These are phyloP conservation scores for Agroathelia rolfsii DNA, from an alignment of 1,284 basidiomycete species.

Conservation along the genomic window DNA sequence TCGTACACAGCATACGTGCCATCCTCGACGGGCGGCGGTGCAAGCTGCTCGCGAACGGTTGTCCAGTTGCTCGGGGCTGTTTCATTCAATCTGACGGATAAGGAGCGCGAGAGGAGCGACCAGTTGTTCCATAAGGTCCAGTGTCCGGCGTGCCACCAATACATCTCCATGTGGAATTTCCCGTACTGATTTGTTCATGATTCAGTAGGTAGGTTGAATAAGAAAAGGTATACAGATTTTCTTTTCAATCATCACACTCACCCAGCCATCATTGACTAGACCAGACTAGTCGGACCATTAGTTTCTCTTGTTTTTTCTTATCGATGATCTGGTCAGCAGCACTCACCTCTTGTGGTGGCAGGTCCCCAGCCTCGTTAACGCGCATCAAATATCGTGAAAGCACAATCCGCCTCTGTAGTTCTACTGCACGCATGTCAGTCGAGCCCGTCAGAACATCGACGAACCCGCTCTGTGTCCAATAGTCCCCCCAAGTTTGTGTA, in stretches of 20 bases:
- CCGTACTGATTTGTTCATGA: conserved; percentile 23
- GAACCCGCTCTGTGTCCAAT: conserved; percentile 41
- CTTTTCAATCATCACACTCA: too few relatives aligned
- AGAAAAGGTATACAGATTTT: too few relatives aligned
- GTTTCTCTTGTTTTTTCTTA: too few relatives aligned
- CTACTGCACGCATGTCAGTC: conserved; percentile 37
- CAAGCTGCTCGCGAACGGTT: conserved; percentile 34
- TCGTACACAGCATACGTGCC: conserved; percentile 48
- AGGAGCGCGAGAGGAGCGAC: conserved; percentile 38
- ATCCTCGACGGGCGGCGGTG: conserved; percentile 36
- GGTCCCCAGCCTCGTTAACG: conserved; percentile 48
- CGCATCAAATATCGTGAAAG: conserved; percentile 46
- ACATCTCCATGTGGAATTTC: conserved; percentile 58
- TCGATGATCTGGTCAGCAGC: too few relatives aligned
- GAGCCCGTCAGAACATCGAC: conserved; percentile 42
- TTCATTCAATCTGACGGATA: conserved; percentile 28
- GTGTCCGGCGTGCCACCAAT: conserved; percentile 50
- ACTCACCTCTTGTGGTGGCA: conserved; percentile 47
- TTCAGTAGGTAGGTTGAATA: not conserved
- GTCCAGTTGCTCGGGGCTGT: conserved; percentile 33
- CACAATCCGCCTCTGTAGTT: conserved; percentile 47
- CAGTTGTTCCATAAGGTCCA: conserved; percentile 55
- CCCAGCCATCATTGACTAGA: conserved; percentile 50
- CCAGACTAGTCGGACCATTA: conserved; percentile 35
- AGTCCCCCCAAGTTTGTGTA: conserved; percentile 31